Evolutionary conservation across 2,329 filamentous ascomycete genomes (phyloP), one percentile per base, ranked within the genome.

Genomic region (Claviceps arundinis): DNA sequence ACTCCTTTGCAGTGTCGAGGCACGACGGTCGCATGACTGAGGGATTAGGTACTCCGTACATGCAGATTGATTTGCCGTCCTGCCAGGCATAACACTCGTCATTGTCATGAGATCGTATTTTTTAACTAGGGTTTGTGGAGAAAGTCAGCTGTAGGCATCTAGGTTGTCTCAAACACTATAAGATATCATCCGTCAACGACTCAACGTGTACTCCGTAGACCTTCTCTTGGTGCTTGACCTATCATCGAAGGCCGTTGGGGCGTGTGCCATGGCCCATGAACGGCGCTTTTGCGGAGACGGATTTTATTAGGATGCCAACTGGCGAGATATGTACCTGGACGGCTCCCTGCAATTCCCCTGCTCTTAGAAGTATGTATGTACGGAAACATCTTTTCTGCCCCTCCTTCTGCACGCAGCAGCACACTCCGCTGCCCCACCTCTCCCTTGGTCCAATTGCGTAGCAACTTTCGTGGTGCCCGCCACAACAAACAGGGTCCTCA

Each of bases 301-400:
- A 7, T 24, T 45, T 38, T 14, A 8, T 38, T 14, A 8, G 41
- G 11, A 26, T 38, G 44, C 26, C 24, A n/a, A 44, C n/a, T 50
- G 48, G 51, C 34, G 26, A 40, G 42, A 30, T 55, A n/a, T n/a
- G n/a, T n/a, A 34, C 30, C 30, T 26, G 37, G 9, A 3, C 19
- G 2, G 13, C 22, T 43, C 41, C 41, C n/a, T 8, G 44, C 11
- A 11, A 17, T 34, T 17, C 44, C 30, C 44, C 24, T 17, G 44
- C 44, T 34, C 24, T 30, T 37, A 30, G 22, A n/a, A 44, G 22
- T 14, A n/a, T n/a, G n/a, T n/a, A n/a, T n/a, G n/a, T n/a, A n/a
- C n/a, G n/a, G n/a, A 54, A 55, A 56, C 53, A 58, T 58, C 56
- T 59, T 58, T 58, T 57, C 57, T 52, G 46, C 54, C 52, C 51